phyloP scores from a whole-genome alignment of 345 rosid genomes.

The Acer campestre region DNA sequence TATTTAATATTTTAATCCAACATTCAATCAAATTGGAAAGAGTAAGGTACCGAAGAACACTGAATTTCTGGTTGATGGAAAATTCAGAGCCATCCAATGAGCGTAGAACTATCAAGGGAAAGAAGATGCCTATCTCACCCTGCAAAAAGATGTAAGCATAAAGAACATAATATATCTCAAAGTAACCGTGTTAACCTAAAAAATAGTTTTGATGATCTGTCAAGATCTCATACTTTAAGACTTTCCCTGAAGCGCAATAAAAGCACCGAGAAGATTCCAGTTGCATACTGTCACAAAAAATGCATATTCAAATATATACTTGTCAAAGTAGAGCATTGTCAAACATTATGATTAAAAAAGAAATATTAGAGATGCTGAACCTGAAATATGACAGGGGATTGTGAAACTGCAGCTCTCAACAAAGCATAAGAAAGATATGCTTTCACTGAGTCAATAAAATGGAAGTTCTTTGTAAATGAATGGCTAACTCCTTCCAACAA shows the following conservation, averaged over 20 bases:
- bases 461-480: constrained; percentile 90
- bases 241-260: constrained; percentile 90
- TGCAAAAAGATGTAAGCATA: constrained; percentile 34
- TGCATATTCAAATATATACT: constrained; percentile 32
- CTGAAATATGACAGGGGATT: constrained; percentile 90
- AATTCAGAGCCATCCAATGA: constrained; percentile 81
- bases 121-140: constrained; percentile 97
- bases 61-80: constrained; percentile 74
- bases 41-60: constrained; percentile 77
- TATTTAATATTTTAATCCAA: constrained; percentile 17
- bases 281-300: constrained; percentile 80
- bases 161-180: constrained; percentile 8
- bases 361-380: constrained; percentile 38
- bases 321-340: constrained; percentile 16
- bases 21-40: constrained; percentile 21
- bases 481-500: constrained; percentile 91
- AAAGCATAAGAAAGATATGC: constrained; percentile 96
- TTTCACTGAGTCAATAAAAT: constrained; percentile 98
- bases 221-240: constrained; percentile 73
- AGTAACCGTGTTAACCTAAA: neutral
- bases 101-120: constrained; percentile 89
- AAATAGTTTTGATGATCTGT: constrained; percentile 21
- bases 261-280: constrained; percentile 95
- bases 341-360: constrained; percentile 20
- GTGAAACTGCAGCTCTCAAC: constrained; percentile 93